These are phyloP conservation scores for Mycena vulgaris DNA, from an alignment of 768 basidiomycete genomes.

Conservation along the genomic window DNA sequence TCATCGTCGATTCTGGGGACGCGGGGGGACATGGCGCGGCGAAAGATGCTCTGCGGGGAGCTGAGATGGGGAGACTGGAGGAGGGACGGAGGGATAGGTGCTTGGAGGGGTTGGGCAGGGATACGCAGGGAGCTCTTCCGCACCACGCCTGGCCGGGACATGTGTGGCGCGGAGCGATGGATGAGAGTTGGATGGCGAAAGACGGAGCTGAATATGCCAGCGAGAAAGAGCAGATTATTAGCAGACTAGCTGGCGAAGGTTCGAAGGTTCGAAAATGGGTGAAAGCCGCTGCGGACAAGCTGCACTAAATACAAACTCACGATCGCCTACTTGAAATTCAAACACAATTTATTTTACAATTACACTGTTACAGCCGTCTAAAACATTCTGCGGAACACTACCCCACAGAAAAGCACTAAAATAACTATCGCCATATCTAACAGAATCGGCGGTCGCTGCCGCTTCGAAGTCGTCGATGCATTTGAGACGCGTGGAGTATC, in stretches of 20 bases:
- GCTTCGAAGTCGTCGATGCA: background rate
- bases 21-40: constrained; percentile 51
- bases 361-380: constrained; percentile 38
- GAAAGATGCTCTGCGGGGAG: constrained; percentile 66
- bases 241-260: constrained; percentile 24
- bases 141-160: constrained; percentile 29
- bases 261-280: background rate
- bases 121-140: constrained; percentile 58
- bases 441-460: constrained; percentile 68
- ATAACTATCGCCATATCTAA: constrained; percentile 83
- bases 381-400: constrained; percentile 74
- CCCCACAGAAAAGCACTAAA: constrained; percentile 75
- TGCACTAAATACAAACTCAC: too few relatives aligned
- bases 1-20: constrained; percentile 68
- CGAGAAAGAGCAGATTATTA: background rate
- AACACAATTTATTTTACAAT: background rate
- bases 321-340: too few relatives aligned
- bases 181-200: background rate
- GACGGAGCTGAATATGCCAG: background rate
- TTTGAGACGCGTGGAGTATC: constrained; percentile 33
- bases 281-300: background rate
- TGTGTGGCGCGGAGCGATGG: background rate
- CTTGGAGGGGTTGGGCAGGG: constrained; percentile 47
- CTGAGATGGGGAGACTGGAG: constrained; percentile 68
- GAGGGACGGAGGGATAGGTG: constrained; percentile 74